Base-by-base conservation (phyloP, 768 basidiomycete genomes). In the Serendipita sp. region DNA sequence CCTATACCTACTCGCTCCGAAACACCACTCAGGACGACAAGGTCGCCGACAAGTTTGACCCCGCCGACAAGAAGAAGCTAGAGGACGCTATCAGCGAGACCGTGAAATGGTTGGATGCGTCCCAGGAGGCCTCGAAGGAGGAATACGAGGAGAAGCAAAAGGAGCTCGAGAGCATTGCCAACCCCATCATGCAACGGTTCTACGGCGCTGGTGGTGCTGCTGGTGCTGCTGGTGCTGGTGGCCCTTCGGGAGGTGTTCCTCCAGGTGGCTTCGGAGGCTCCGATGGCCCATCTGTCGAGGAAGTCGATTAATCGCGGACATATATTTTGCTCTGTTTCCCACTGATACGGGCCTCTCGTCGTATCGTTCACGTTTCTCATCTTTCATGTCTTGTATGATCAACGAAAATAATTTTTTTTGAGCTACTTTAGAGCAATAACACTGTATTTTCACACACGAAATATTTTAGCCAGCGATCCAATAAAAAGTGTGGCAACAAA, bases 121-220 rank as follows among this genome's bases (percentile, higher is more conserved):
- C 91, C 42, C 87, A 91, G 71, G 90, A 95, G 71, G 95, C 82
- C 1, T 87, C 87, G 67, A 93, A 90, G 78, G 90, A 93, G 70
- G 94, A 97, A 76, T 93, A 94, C 75, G 88, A 89, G 73, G 80
- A 79, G 70, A 87, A 84, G 76, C 92, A 94, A 73, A 94, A 94
- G 79, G 93, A 96, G 75, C 78, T 97, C 60, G 93, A 96, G 77
- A 75, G 70, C 17, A 71, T 94, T 67, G 89, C 91, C 69, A 82
- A 75, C 73, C 84, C 84, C 11, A 84, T 85, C 69, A 82, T 82
- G 81, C 79, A 79, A 72, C 81, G 78, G 69, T 80, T 94, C 28
- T 94, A 95, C 72, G 69, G 74, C 38, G 71, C 76, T 34, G 76
- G 73, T 60, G 84, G 83, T 62, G 78, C 82, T 66, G 81, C 81